Evolutionary conservation across 2,329 filamentous ascomycete species (phyloP).

Genomic region (Cyphellophora attinorum): DNA sequence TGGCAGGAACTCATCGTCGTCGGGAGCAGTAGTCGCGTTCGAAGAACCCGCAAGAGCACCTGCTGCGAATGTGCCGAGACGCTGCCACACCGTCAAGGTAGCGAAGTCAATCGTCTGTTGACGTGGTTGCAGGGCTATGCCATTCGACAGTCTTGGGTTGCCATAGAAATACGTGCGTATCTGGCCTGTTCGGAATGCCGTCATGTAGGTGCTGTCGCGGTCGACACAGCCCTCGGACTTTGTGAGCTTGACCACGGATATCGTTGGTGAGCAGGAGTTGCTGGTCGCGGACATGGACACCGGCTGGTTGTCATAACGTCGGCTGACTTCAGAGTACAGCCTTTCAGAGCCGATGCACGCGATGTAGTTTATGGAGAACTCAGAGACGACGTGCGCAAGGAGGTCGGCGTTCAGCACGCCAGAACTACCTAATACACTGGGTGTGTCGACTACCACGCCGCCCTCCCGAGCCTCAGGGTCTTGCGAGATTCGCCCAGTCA

Average conservation of each 20-base stretch:
- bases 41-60: not conserved
- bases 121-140: slow-evolving; percentile 71
- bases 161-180: slow-evolving; percentile 96
- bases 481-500: slow-evolving; percentile 66
- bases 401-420: slow-evolving; percentile 60
- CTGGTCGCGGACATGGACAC: slow-evolving; percentile 39
- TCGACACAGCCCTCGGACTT: slow-evolving; percentile 80
- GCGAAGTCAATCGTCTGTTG: slow-evolving; percentile 76
- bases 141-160: slow-evolving; percentile 38
- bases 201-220: slow-evolving; percentile 64
- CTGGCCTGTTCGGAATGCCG: slow-evolving; percentile 60
- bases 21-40: slow-evolving; percentile 24
- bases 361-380: slow-evolving; percentile 67
- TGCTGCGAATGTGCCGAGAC: slow-evolving; percentile 28
- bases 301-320: slow-evolving; percentile 51
- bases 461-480: slow-evolving; percentile 61
- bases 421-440: slow-evolving; percentile 44
- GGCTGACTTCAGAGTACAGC: slow-evolving; percentile 64
- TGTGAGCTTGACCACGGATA: slow-evolving; percentile 68
- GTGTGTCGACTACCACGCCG: slow-evolving; percentile 79
- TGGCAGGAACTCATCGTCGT: slow-evolving; percentile 30
- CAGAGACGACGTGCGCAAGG: slow-evolving; percentile 67
- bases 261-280: slow-evolving; percentile 36
- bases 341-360: slow-evolving; percentile 72
- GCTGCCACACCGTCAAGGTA: slow-evolving; percentile 62